Evolutionary conservation across 257 asterid genomes (phyloP).

Genomic region (Nicotiana tomentosiformis): DNA sequence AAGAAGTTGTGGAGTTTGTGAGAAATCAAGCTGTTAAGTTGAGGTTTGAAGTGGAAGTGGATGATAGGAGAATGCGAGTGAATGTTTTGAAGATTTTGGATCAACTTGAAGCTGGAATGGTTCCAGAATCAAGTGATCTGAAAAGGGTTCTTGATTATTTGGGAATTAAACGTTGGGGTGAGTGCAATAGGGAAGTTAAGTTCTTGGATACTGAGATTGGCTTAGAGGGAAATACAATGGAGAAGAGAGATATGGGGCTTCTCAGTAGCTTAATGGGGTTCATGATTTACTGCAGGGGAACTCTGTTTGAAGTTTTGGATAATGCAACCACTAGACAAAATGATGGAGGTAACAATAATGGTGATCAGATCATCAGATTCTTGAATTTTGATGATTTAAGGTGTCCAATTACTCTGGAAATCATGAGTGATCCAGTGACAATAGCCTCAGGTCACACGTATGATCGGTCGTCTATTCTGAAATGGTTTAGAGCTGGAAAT

Average conservation of each 20-base stretch:
- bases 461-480: conserved; percentile 59
- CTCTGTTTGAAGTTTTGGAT: conserved; percentile 31
- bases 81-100: conserved; percentile 27
- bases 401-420: conserved; percentile 78
- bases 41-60: conserved; percentile 39
- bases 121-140: conserved; percentile 43
- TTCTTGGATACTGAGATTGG: conserved; percentile 48
- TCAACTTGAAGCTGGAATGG: conserved; percentile 31
- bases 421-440: conserved; percentile 81
- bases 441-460: conserved; percentile 78
- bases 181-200: conserved; percentile 45
- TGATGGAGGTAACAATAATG: conserved; percentile 1
- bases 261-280: conserved; percentile 46
- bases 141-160: conserved; percentile 45
- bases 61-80: conserved; percentile 27
- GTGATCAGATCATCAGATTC: conserved; percentile 9
- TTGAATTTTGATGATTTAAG: conserved; percentile 65
- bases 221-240: conserved; percentile 25
- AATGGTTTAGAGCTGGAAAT: conserved; percentile 74
- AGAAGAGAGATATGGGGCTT: conserved; percentile 35
- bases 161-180: conserved; percentile 54
- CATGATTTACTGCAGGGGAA: conserved; percentile 59
- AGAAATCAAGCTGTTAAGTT: conserved; percentile 34
- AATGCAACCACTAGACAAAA: neutral
- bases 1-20: conserved; percentile 52